Conservation (phyloP, 257 asterid species). For the Solanum pimpinellifolium region DNA sequence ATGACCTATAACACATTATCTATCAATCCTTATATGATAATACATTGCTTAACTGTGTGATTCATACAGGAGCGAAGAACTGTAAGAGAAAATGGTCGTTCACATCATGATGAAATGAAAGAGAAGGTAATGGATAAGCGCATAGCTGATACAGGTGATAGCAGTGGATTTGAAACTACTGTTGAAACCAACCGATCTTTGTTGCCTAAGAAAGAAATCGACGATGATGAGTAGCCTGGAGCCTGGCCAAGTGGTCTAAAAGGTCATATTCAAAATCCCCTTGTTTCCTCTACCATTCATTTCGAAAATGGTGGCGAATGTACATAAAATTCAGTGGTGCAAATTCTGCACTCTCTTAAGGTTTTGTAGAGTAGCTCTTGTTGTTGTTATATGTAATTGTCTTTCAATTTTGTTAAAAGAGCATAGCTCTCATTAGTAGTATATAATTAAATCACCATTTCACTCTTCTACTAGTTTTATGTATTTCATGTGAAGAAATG, state of each 20-base stretch:
- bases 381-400: background rate
- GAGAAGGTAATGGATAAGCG: constrained; percentile 35
- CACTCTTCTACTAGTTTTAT: background rate
- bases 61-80: constrained; percentile 51
- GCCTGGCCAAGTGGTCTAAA: background rate
- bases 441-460: background rate
- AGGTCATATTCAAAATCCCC: background rate
- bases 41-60: background rate
- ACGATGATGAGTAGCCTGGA: constrained; percentile 30
- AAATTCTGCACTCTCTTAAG: background rate
- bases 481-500: background rate
- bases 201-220: constrained; percentile 50
- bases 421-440: background rate
- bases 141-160: constrained; percentile 56
- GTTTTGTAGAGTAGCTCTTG: background rate
- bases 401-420: background rate
- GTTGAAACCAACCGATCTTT: constrained; percentile 40
- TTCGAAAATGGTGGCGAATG: background rate
- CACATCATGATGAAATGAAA: constrained; percentile 25
- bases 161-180: constrained; percentile 72
- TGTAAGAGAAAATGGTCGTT: constrained; percentile 30
- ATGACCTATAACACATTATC: background rate
- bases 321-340: background rate
- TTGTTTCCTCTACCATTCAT: background rate
- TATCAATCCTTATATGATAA: background rate